Evolutionary conservation across 2,329 filamentous ascomycete genomes (phyloP), one percentile per base, ranked within the genome.

Genomic region (Calonectria honghensis): DNA sequence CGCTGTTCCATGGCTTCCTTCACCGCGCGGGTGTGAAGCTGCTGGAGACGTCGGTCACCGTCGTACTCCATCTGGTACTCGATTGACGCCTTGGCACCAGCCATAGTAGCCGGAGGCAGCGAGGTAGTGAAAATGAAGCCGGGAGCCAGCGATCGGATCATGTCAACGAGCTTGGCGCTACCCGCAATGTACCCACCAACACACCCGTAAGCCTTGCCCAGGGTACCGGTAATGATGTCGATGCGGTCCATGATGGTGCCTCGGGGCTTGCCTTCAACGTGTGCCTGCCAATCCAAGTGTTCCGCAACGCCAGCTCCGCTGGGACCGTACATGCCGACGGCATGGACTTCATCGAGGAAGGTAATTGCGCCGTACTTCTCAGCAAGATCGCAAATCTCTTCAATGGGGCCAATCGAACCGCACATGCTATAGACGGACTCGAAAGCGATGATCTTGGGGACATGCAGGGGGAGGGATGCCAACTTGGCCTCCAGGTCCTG

Each of bases 361-460:
- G 97, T 99, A 77, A 99, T 93, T 50, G 97, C 97, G 73, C 97
- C 97, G 84, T 99, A 99, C 88, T 98, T 98, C 77, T 98, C 96
- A 13, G 97, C 96, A 69, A 99, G 88, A 84, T 99, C 96, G 85
- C 96, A 98, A 76, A 99, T 98, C 83, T 94, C 94, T 86, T 96
- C 95, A 80, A 99, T 99, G 0, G 97, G 97, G 0, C 96, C 97
- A 83, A 99, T 95, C 20, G 96, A 98, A 76, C 97, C 97, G 84
- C 97, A 99, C 97, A 99, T 99, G 88, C 96, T 98, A 88, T 99
- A 99, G 4, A 99, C 97, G 37, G 96, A 98, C 87, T 99, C 97
- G 78, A 98, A 99, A 3, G 97, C 97, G 78, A 99, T 99, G 79
- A 99, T 98, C 89, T 99, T 99, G 73, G 97, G 97, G 45, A 95